Evolutionary conservation across 306 rosid species (phyloP).

Genomic region (Fragaria nilgerrensis): DNA sequence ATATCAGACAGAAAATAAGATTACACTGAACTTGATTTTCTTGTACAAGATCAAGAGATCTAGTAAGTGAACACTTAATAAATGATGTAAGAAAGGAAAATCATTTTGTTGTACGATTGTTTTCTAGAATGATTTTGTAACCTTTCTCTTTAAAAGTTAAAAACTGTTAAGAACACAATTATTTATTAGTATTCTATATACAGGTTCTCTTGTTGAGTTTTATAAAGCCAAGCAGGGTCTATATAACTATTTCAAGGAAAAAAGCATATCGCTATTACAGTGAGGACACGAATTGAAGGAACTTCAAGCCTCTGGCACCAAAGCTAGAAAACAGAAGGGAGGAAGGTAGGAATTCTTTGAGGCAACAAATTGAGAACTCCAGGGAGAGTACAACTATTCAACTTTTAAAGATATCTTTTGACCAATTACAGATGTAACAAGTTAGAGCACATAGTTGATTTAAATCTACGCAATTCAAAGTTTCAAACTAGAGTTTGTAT

Average conservation of each 20-base stretch:
- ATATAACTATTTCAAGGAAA: background rate
- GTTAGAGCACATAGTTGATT: background rate
- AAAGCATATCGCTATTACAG: background rate
- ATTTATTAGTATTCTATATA: slow-evolving; percentile 5
- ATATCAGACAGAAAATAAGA: slow-evolving; percentile 17
- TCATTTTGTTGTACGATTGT: slow-evolving; percentile 24
- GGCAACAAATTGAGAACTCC: background rate
- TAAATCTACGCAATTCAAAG: background rate
- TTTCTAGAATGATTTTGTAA: slow-evolving; percentile 19
- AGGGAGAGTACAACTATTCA: background rate
- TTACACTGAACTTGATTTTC: slow-evolving; percentile 12
- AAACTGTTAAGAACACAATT: slow-evolving; percentile 12
- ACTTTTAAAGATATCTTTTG: background rate
- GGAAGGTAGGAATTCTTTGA: background rate
- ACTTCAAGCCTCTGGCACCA: background rate
- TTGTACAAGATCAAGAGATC: slow-evolving; percentile 21
- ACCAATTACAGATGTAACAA: background rate
- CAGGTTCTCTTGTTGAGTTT: background rate
- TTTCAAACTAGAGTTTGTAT: background rate
- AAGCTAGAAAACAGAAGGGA: background rate
- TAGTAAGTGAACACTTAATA: slow-evolving; percentile 17
- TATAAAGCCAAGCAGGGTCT: background rate
- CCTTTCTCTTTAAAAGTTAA: slow-evolving; percentile 17
- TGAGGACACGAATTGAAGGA: background rate
- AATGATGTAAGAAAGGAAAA: slow-evolving; percentile 11